These are phyloP conservation scores for Sistotremastrum niveocremeum DNA, from an alignment of 768 basidiomycete genomes.

Conservation along the genomic window DNA sequence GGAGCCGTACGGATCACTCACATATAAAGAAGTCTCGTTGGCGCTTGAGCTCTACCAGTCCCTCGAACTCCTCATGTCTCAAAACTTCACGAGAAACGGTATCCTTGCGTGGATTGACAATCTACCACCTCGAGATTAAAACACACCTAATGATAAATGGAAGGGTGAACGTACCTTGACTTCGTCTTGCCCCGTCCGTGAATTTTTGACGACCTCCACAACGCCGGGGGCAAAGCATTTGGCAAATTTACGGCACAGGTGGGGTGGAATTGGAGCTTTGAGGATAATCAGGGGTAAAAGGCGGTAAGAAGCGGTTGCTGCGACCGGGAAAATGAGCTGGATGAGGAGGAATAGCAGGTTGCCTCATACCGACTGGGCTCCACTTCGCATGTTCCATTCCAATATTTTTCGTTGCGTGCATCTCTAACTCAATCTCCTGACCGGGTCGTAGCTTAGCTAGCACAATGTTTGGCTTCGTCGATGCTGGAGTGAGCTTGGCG, in stretches of 20 bases:
- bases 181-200: slow-evolving; percentile 8
- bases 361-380: slow-evolving; percentile 69
- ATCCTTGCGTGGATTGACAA: slow-evolving; percentile 39
- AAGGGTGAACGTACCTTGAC: slow-evolving; percentile 1
- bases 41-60: slow-evolving; percentile 67
- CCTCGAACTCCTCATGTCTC: slow-evolving; percentile 82
- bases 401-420: slow-evolving; percentile 86
- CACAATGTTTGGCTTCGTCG: slow-evolving; percentile 73
- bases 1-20: slow-evolving; percentile 24
- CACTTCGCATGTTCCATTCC: slow-evolving; percentile 97
- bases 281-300: slow-evolving; percentile 72
- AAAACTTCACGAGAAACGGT: slow-evolving; percentile 87
- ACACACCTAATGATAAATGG: neutral
- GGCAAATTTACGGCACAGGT: slow-evolving; percentile 71
- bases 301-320: slow-evolving; percentile 89
- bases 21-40: slow-evolving; percentile 91
- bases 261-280: slow-evolving; percentile 55
- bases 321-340: neutral
- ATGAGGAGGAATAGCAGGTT: neutral
- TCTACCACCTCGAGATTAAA: no score
- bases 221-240: slow-evolving; percentile 81
- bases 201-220: slow-evolving; percentile 38
- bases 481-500: slow-evolving; percentile 34
- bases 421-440: slow-evolving; percentile 69
- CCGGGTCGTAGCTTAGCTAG: slow-evolving; percentile 87